These are phyloP conservation scores for Xylaria digitata DNA, from an alignment of 2,329 filamentous ascomycete genomes.

Conservation along the genomic window DNA sequence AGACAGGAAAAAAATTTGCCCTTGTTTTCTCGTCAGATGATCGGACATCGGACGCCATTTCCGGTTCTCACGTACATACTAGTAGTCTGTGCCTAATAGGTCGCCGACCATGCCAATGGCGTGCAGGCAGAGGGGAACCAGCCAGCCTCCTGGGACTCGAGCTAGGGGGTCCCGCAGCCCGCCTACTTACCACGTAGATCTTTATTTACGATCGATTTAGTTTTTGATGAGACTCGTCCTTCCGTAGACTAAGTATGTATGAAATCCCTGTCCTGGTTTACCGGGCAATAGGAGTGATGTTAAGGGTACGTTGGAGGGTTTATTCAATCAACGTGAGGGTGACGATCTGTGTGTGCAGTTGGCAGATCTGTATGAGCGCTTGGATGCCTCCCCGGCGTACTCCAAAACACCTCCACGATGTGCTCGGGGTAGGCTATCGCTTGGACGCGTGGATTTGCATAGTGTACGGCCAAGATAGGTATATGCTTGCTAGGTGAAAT, in stretches of 20 bases:
- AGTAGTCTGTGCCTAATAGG: conserved; percentile 14
- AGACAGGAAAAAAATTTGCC: not conserved
- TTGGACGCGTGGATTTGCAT: conserved; percentile 31
- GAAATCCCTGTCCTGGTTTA: conserved; percentile 15
- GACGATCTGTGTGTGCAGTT: conserved; percentile 1
- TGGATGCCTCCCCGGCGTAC: conserved; percentile 10
- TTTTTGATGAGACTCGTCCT: conserved; percentile 15
- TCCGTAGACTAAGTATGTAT: conserved; percentile 4
- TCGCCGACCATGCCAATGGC: conserved; percentile 29
- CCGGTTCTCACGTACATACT: conserved; percentile 13
- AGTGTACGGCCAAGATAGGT: conserved; percentile 8
- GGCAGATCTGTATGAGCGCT: conserved; percentile 5
- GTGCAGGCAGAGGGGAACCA: conserved; percentile 22
- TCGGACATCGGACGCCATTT: conserved; percentile 7
- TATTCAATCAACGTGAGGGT: not conserved
- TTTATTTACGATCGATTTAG: conserved; percentile 38
- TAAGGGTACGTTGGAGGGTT: conserved; percentile 3
- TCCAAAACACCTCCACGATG: conserved; percentile 14
- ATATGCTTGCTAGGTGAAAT: conserved; percentile 23
- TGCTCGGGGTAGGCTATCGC: conserved; percentile 15
- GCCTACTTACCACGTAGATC: conserved; percentile 31
- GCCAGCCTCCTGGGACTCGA: conserved; percentile 34
- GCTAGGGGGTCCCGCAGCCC: conserved; percentile 26
- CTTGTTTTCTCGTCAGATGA: conserved; percentile 15
- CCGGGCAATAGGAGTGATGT: conserved; percentile 23